A percentile compares a stretch with the other conserved stretches of the same genome.
Conservation (phyloP, 73 alveolate genomes). For the Paramecium primaurelia region DNA sequence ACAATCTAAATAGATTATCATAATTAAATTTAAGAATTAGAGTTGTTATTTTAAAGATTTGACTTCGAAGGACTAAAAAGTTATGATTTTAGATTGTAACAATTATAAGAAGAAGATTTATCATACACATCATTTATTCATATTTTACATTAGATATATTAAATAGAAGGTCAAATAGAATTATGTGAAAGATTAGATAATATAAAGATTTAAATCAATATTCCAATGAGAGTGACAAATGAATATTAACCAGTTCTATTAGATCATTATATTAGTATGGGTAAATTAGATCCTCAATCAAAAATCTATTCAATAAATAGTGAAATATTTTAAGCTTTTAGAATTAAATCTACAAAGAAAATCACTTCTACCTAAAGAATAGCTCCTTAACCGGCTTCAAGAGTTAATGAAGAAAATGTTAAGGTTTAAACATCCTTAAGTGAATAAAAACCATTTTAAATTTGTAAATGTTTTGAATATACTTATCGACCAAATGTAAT, state of each 20-base stretch:
- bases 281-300: background rate
- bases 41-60: background rate
- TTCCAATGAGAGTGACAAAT: background rate
- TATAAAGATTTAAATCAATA: background rate
- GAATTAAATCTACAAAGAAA: background rate
- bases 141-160: background rate
- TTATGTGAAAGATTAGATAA: background rate
- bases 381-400: background rate
- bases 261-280: background rate
- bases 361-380: slow-evolving; percentile 30
- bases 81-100: background rate
- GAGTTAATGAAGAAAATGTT: background rate
- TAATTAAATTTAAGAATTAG: background rate
- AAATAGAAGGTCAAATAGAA: background rate
- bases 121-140: background rate
- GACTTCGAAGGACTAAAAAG: background rate
- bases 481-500: background rate
- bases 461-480: background rate
- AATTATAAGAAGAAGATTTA: background rate
- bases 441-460: background rate
- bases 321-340: background rate
- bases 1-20: background rate
- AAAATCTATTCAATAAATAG: background rate
- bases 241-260: background rate
- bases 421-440: slow-evolving; percentile 16